Evolutionary conservation across 163 green algal genomes (phyloP).

Genomic region (Scenedesmus sp.): DNA sequence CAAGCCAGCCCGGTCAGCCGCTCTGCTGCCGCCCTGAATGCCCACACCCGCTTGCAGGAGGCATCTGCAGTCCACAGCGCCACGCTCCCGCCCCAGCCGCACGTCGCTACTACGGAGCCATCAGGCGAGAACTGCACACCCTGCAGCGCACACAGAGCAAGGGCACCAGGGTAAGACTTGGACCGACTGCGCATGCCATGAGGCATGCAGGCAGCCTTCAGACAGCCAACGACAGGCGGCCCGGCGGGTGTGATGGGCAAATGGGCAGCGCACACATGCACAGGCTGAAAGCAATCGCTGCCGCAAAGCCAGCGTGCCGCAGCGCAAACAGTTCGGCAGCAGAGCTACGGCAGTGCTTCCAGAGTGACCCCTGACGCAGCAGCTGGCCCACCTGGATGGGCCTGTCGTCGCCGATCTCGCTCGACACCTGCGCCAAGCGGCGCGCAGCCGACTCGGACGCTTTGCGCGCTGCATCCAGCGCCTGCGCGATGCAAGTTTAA

Average conservation of each 20-base stretch:
- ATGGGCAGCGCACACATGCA: too few species aligned
- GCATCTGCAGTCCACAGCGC: conserved; percentile 27
- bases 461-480: background rate
- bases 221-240: too few species aligned
- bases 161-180: background rate
- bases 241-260: too few species aligned
- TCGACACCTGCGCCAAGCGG: conserved; percentile 68
- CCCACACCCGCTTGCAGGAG: conserved; percentile 58
- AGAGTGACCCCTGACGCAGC: too few species aligned
- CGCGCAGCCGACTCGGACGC: conserved; percentile 32
- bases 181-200: too few species aligned
- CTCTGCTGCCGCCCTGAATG: conserved; percentile 50
- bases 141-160: background rate
- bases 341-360: too few species aligned
- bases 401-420: conserved; percentile 92
- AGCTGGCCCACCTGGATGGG: conserved; percentile 76
- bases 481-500: conserved; percentile 9
- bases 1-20: conserved; percentile 42
- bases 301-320: too few species aligned
- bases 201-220: too few species aligned
- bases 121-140: conserved; percentile 77
- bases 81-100: conserved; percentile 57
- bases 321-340: too few species aligned
- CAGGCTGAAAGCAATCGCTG: too few species aligned
- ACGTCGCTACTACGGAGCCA: conserved; percentile 69